Evolutionary conservation across 192 early-diverging fungal genomes (phyloP), one percentile per base, ranked within the genome.

Genomic region (Backusella sp.): DNA sequence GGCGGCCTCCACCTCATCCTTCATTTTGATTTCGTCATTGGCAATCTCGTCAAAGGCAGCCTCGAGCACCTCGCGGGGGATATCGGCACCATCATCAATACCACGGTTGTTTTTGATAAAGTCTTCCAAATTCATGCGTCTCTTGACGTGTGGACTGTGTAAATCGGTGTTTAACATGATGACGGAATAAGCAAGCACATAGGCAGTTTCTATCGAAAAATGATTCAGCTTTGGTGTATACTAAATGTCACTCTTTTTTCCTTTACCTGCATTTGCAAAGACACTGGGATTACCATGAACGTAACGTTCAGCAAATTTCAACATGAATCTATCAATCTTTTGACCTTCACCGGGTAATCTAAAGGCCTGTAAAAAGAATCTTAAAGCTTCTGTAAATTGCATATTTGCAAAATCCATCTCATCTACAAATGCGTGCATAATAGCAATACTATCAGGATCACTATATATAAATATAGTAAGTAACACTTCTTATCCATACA

Each of bases 391-490:
- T 0, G 92, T 89, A 86, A 97, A 98, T 14, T 73, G 77, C 85
- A 91, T 84, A 6, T 86, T 80, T 46, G 79, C 74, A 75, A 98
- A 97, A 46, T 93, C 90, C 90, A 98, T 92, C 73, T 88, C 86
- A 78, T 98, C 96, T 4, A 98, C 94, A 87, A 97, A 96, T n/a
- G 95, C 93, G 73, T 98, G 96, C 96, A 98, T 98, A 59, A 96
- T 94, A 8, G 92, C 87, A 75, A 98, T 93, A 86, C 96, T 96
- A 74, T 96, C 92, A 23, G 91, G 84, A 35, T 98, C 96, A 67
- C 87, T 90, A 62, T 37, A 39, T 26, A 34, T 14, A 49, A 44
- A 44, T 19, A 23, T 83, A 39, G 34, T 83, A 39, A 19, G 17
- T 77, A 15, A 15, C 30, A 52, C 11, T 14, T 14, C 41, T 11